Base-by-base conservation (phyloP, 306 rosid species). In the Rubus idaeus region DNA sequence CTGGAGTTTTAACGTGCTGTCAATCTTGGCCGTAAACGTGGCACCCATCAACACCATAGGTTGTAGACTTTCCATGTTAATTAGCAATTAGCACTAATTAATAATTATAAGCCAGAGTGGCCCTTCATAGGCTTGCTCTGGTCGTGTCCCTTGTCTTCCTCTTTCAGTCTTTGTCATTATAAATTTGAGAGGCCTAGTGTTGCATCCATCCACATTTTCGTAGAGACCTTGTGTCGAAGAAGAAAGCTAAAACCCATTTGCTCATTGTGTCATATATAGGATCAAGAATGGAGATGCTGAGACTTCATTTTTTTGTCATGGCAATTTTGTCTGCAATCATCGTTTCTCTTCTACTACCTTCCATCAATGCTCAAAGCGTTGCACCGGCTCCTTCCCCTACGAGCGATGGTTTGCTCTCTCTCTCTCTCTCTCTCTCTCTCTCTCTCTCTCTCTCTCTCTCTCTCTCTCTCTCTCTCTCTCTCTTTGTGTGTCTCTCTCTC, bases 371-470 rank as follows among this genome's bases (percentile, higher is more conserved):
- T 78, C 81, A 91, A 68, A 62, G 74, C 64, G 81, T 79, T 78
- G 85, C 89, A 37, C 93, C 96, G 37, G 88, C 94, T n/a, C 91
- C 90, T 72, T 78, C 90, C 56, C 96, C 91, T 26, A 62, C 94
- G 0, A 89, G 90, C 75, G 94, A 89, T 76, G 94, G 96, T 91
- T 79, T 41, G 75, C 5, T 61, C n/a, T 20, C 62, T 64, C 51
- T 46, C 47, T 52, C 16, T 56, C 58, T 68, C 10, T 40, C 6
- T 49, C 13, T 67, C 4, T n/a, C n/a, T n/a, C n/a, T n/a, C n/a
- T n/a, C n/a, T n/a, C n/a, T n/a, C n/a, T n/a, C n/a, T n/a, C n/a
- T n/a, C n/a, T n/a, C n/a, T n/a, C n/a, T n/a, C n/a, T n/a, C n/a
- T n/a, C n/a, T n/a, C n/a, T n/a, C n/a, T n/a, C n/a, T n/a, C n/a